Evolutionary conservation across 2,329 filamentous ascomycete species (phyloP), one percentile per base, ranked within the genome.

Genomic region (Colletotrichum tropicale): DNA sequence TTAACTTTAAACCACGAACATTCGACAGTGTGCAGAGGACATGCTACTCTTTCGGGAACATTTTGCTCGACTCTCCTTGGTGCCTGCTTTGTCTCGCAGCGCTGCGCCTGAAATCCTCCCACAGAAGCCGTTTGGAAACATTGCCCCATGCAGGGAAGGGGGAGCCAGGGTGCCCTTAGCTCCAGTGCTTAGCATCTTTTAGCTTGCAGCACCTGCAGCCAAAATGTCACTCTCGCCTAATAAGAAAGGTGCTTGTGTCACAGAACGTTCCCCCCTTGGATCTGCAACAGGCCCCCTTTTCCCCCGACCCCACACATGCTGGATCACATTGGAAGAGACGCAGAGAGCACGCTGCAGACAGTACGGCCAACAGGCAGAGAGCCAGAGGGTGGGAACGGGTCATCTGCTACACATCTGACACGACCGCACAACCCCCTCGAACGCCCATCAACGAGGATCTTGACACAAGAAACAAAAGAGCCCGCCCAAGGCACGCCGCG

Each of bases 331-430:
- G 56, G 36, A 18, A 52, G 43, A 52, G 43, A 24, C n/a, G n/a
- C 43, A 52, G 43, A 52, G n/a, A 21, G 43, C n/a, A 52, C 43
- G 43, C 43, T 52, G 43, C 43, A 52, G 43, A 52, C 43, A 52
- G 16, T 21, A 52, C 43, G 43, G 43, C 43, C 10, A 52, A 21
- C n/a, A 21, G 12, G 55, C 28, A 58, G 24, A 58, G 8, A 10
- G 24, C 15, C 61, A 30, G 60, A 55, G 32, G 28, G 18, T 60
- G 26, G 16, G 26, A 55, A 21, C 56, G n/a, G 43, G 16, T 52
- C 52, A 67, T 56, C 67, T 77, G 76, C 56, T 75, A 77, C 76
- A 77, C 70, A 60, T 76, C 74, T 77, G 76, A 77, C 58, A 77
- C 76, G 65, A 67, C 62, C 61, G 62, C 71, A 71, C 66, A 64